Evolutionary conservation across 2,329 filamentous ascomycete species (phyloP).

Genomic region (Albophoma yamanashiensis): DNA sequence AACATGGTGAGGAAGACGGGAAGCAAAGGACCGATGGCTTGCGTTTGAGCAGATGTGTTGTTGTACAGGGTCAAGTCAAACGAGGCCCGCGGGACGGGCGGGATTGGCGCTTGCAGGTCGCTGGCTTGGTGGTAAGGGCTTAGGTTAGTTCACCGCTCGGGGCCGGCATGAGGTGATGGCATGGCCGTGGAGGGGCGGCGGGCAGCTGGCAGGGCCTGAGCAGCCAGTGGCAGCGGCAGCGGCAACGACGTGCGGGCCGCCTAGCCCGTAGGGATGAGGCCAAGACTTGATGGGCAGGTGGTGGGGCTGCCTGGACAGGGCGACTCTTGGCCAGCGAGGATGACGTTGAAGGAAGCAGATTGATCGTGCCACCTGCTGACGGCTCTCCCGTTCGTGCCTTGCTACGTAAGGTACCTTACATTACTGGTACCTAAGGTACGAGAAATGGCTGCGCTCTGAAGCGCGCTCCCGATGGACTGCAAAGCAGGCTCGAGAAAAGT

Average conservation of each 20-base stretch:
- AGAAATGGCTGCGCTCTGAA: background rate
- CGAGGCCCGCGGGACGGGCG: background rate
- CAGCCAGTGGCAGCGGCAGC: background rate
- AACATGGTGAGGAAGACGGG: constrained; percentile 49
- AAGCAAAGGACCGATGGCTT: background rate
- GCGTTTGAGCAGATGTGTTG: background rate
- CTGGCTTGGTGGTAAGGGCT: background rate
- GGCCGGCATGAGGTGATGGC: background rate
- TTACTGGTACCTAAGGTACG: no score
- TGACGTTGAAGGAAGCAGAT: background rate
- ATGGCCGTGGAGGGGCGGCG: background rate
- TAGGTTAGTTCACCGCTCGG: background rate
- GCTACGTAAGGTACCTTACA: no score
- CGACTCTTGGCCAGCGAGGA: background rate
- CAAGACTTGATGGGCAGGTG: background rate
- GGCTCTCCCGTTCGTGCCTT: no score
- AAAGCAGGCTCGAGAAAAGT: no score
- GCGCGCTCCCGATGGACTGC: no score
- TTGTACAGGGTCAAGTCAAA: background rate
- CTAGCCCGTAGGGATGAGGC: background rate
- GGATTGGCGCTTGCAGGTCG: background rate
- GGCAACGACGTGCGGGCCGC: background rate
- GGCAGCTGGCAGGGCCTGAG: background rate
- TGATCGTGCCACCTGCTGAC: background rate
- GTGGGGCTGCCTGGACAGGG: background rate